Conservation (phyloP, 2,329 filamentous ascomycete genomes). For the Tolypocladium tundrense region DNA sequence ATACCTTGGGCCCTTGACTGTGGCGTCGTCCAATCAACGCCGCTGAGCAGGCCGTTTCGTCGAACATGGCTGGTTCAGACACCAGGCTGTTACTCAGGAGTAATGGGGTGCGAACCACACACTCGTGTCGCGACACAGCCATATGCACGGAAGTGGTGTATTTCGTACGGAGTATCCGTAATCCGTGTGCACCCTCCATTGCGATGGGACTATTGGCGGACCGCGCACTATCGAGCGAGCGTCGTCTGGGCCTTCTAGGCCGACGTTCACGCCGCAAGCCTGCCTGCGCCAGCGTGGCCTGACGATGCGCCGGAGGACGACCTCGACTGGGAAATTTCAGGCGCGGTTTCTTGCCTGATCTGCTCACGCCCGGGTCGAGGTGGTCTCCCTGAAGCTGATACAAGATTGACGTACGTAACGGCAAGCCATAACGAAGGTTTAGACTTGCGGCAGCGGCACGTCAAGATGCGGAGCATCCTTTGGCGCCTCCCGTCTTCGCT, state of each 20-base stretch:
- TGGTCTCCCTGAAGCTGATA: not conserved
- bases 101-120: not conserved
- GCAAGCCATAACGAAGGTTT: not conserved
- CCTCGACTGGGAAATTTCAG: not conserved
- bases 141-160: not conserved
- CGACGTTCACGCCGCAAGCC: not conserved
- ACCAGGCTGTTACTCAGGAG: not conserved
- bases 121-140: not conserved
- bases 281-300: not conserved
- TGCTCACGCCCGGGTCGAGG: not conserved
- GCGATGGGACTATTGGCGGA: not conserved
- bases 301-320: not conserved
- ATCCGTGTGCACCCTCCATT: not conserved
- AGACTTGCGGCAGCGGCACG: not conserved
- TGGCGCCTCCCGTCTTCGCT: not conserved
- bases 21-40: not conserved
- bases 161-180: not conserved
- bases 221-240: not conserved
- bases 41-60: not conserved
- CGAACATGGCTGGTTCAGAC: not conserved
- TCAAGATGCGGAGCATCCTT: not conserved
- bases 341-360: not conserved
- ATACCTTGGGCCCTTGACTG: slow-evolving; percentile 3
- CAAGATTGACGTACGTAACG: not conserved
- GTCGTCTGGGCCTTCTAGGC: not conserved